These are phyloP conservation scores for Dipodascus albidus DNA, from an alignment of 805 yeast species.

Conservation along the genomic window DNA sequence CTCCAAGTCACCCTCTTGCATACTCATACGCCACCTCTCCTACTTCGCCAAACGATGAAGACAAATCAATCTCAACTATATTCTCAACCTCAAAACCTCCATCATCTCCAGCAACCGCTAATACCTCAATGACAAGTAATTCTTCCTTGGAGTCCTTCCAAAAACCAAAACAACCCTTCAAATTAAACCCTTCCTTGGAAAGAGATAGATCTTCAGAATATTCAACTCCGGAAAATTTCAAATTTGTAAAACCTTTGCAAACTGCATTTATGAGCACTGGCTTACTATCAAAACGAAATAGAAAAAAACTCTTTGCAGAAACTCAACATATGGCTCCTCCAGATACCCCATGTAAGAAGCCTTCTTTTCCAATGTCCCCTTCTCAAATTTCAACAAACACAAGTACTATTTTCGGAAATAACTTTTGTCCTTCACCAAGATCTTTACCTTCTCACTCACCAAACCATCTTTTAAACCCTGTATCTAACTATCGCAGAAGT, in stretches of 20 bases:
- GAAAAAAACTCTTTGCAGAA: slow-evolving; percentile 23
- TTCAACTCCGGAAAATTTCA: slow-evolving; percentile 45
- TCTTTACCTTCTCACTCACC: neutral
- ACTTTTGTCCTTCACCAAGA: neutral
- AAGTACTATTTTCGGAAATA: neutral
- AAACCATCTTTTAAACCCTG: neutral
- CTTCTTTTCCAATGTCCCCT: slow-evolving; percentile 14
- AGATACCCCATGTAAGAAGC: slow-evolving; percentile 53
- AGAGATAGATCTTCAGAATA: slow-evolving; percentile 18
- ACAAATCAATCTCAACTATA: slow-evolving; percentile 1
- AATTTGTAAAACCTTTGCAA: slow-evolving; percentile 71
- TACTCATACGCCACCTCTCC: slow-evolving; percentile 13
- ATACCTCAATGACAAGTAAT: slow-evolving; percentile 4
- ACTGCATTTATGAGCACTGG: slow-evolving; percentile 76
- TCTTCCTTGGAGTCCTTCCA: slow-evolving; percentile 1
- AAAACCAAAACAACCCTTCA: slow-evolving; percentile 3
- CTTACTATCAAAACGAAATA: slow-evolving; percentile 47
- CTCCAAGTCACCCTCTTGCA: slow-evolving; percentile 16
- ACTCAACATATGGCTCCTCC: slow-evolving; percentile 31
- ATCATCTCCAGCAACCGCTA: slow-evolving; percentile 8
- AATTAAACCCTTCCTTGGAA: slow-evolving; percentile 11
- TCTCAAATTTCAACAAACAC: neutral
- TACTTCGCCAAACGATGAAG: neutral
- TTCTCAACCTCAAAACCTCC: slow-evolving; percentile 5
- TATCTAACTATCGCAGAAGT: neutral